Evolutionary conservation across 352 stramenopile species (phyloP).

Genomic region (Globisporangium parvum): DNA sequence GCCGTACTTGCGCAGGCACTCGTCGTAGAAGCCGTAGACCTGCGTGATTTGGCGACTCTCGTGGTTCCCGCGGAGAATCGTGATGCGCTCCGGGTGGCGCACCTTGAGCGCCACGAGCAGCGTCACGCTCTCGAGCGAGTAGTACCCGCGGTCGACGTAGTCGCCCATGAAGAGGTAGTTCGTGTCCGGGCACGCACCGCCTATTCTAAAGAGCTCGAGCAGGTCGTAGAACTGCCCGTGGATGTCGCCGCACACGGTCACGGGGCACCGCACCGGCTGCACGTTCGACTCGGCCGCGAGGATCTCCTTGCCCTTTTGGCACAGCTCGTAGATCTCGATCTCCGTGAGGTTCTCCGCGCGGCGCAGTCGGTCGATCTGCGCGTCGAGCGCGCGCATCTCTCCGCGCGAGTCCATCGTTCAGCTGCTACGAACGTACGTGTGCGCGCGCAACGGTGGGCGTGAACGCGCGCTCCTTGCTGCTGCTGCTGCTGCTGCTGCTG

Average conservation of each 20-base stretch:
- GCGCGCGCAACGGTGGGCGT: not conserved
- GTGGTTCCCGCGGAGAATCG: constrained; percentile 69
- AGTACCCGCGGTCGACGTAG: constrained; percentile 88
- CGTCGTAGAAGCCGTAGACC: constrained; percentile 62
- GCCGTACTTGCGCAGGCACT: constrained; percentile 66
- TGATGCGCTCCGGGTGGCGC: constrained; percentile 82
- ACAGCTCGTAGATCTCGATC: constrained; percentile 87
- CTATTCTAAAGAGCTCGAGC: constrained; percentile 87
- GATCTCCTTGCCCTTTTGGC: constrained; percentile 88
- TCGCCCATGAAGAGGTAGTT: constrained; percentile 91
- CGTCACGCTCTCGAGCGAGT: constrained; percentile 81
- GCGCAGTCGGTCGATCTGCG: constrained; percentile 78
- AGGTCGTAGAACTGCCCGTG: constrained; percentile 89
- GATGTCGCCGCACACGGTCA: constrained; percentile 87
- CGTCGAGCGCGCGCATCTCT: constrained; percentile 84
- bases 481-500: not conserved
- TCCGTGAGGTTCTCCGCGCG: constrained; percentile 86
- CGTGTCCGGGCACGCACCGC: constrained; percentile 78
- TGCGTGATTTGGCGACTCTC: constrained; percentile 33
- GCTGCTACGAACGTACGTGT: not conserved
- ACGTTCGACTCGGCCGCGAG: constrained; percentile 81
- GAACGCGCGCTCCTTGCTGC: not conserved
- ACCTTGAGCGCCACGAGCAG: constrained; percentile 84
- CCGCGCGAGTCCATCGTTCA: constrained; percentile 59
- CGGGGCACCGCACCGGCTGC: constrained; percentile 77